Evolutionary conservation across 768 basidiomycete species (phyloP).

Genomic region (Rhodotorula sphaerocarpa): DNA sequence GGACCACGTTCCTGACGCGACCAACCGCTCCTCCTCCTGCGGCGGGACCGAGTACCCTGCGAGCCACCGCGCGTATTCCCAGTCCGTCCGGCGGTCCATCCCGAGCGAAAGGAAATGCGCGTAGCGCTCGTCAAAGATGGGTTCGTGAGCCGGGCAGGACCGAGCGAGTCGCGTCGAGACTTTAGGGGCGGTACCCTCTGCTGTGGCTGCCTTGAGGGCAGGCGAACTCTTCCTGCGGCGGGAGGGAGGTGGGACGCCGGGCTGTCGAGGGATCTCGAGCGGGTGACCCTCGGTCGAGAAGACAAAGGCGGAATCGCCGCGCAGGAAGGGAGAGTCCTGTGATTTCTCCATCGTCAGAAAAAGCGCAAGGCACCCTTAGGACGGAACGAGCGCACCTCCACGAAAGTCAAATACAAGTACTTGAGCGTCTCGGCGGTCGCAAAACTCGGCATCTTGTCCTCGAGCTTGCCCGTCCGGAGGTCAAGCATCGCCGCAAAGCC

Average conservation of each 20-base stretch:
- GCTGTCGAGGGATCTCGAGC: slow-evolving; percentile 57
- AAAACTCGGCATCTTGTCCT: slow-evolving; percentile 97
- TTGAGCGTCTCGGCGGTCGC: slow-evolving; percentile 44
- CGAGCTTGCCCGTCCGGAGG: slow-evolving; percentile 56
- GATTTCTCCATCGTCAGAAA: slow-evolving; percentile 38
- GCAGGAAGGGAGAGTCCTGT: slow-evolving; percentile 65
- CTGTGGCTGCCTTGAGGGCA: not conserved
- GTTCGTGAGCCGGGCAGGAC: slow-evolving; percentile 61
- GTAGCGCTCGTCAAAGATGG: slow-evolving; percentile 39
- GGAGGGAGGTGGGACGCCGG: slow-evolving; percentile 36
- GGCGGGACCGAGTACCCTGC: slow-evolving; percentile 50
- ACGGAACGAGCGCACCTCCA: slow-evolving; percentile 22
- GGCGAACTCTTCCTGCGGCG: not conserved
- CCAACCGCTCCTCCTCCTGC: slow-evolving; percentile 50
- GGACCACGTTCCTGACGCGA: slow-evolving; percentile 51
- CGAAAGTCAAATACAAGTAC: slow-evolving; percentile 90
- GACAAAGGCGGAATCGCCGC: slow-evolving; percentile 74
- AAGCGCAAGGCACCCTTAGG: not conserved
- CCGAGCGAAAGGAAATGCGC: slow-evolving; percentile 51
- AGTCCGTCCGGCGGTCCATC: slow-evolving; percentile 63
- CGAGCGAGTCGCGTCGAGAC: slow-evolving; percentile 3
- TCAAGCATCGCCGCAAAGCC: slow-evolving; percentile 76
- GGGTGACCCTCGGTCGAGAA: slow-evolving; percentile 95
- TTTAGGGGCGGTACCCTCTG: not conserved
- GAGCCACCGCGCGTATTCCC: slow-evolving; percentile 72